These are phyloP conservation scores for Pholiota conissans DNA, from an alignment of 768 basidiomycete genomes.

Conservation along the genomic window DNA sequence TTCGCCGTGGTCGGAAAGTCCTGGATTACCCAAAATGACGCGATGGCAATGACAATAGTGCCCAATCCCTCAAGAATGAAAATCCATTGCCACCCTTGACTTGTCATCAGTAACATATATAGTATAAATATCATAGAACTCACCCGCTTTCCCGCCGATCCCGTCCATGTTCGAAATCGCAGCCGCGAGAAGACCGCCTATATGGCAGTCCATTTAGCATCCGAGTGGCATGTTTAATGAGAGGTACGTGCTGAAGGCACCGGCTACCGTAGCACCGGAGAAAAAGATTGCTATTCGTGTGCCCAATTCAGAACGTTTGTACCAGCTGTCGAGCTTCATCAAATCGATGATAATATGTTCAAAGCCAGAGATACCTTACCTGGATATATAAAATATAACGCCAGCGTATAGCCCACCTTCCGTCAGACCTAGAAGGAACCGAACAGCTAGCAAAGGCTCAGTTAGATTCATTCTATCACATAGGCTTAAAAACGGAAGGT, in stretches of 20 bases:
- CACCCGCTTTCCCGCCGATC: conserved; percentile 57
- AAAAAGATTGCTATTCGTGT: conserved; percentile 80
- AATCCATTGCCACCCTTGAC: conserved; percentile 62
- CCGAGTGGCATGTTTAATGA: not conserved
- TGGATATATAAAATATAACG: conserved; percentile 63
- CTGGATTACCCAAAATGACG: conserved; percentile 72
- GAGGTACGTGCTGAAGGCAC: conserved; percentile 61
- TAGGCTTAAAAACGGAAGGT: not conserved
- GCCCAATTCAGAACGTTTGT: conserved; percentile 75
- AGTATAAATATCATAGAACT: conserved; percentile 2
- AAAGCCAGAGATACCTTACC: conserved; percentile 57
- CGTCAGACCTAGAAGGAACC: conserved; percentile 61
- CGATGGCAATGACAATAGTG: conserved; percentile 57
- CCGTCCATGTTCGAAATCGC: conserved; percentile 75
- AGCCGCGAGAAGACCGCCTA: conserved; percentile 64
- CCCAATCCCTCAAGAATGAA: conserved; percentile 75
- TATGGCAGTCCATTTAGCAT: not conserved
- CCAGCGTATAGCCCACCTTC: conserved; percentile 62
- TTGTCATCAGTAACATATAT: not conserved
- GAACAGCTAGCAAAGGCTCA: conserved; percentile 39
- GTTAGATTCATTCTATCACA: not conserved
- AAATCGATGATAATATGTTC: conserved; percentile 23
- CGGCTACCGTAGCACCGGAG: conserved; percentile 76
- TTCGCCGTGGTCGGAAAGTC: conserved; percentile 78
- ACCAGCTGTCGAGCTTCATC: conserved; percentile 56